A percentile compares a stretch with the other conserved stretches of the same genome.
These are phyloP conservation scores for Fusarium xyrophilum DNA, from an alignment of 2,329 filamentous ascomycete species.

Conservation along the genomic window DNA sequence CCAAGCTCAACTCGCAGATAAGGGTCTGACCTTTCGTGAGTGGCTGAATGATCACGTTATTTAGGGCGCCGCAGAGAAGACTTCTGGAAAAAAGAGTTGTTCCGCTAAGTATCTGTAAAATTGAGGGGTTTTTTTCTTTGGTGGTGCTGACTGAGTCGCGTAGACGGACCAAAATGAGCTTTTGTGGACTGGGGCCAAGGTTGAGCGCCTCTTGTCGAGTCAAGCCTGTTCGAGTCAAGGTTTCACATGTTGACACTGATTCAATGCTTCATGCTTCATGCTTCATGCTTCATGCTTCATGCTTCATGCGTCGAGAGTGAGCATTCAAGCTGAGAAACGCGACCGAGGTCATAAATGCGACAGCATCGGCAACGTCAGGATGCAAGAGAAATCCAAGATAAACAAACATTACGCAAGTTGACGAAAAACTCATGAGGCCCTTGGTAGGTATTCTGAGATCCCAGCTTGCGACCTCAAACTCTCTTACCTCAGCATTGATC, in stretches of 20 bases:
- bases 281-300: no score
- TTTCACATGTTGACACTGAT: conserved; percentile 6
- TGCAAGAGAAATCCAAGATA: neutral
- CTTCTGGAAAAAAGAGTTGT: conserved; percentile 24
- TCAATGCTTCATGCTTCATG: neutral
- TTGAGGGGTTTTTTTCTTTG: neutral
- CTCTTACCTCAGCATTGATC: neutral
- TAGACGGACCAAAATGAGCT: conserved; percentile 1
- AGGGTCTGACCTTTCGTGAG: conserved; percentile 11
- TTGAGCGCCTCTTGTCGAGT: conserved; percentile 16
- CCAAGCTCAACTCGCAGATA: neutral
- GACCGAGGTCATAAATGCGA: neutral
- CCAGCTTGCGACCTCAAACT: neutral
- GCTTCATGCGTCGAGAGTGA: neutral
- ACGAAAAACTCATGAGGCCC: neutral
- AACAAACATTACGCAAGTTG: neutral
- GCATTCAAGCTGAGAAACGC: neutral
- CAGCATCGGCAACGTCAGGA: neutral
- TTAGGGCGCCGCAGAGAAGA: neutral
- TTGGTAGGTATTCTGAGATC: neutral
- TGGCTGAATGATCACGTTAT: conserved; percentile 29
- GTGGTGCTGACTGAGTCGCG: neutral
- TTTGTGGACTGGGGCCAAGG: conserved; percentile 2
- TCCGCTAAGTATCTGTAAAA: neutral
- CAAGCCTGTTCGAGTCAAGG: conserved; percentile 22